These are phyloP conservation scores for Plenodomus biglobosus DNA, from an alignment of 2,329 filamentous ascomycete species.

Conservation along the genomic window DNA sequence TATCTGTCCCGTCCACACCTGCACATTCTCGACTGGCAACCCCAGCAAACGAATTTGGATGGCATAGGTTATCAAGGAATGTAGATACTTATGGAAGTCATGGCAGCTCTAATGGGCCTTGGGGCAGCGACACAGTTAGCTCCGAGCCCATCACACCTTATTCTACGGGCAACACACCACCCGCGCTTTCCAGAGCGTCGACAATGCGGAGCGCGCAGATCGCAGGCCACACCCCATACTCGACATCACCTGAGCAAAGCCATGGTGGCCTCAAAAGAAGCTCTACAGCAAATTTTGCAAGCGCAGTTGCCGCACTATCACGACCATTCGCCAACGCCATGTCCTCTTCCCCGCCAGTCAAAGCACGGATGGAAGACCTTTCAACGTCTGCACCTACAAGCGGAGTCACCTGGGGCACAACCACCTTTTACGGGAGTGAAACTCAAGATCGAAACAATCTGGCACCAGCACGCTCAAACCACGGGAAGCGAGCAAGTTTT, in stretches of 20 bases:
- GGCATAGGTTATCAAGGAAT: conserved; percentile 32
- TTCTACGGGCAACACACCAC: conserved; percentile 57
- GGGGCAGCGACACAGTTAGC: conserved; percentile 45
- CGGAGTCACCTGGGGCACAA: conserved; percentile 52
- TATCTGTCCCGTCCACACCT: conserved; percentile 38
- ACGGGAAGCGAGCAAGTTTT: conserved; percentile 45
- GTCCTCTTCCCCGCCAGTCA: conserved; percentile 44
- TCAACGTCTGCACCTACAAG: conserved; percentile 47
- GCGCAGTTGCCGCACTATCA: conserved; percentile 44
- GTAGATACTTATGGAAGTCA: conserved; percentile 51
- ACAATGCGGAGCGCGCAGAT: conserved; percentile 40
- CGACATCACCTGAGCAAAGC: conserved; percentile 47
- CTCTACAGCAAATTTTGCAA: conserved; percentile 44
- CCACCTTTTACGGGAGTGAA: conserved; percentile 44
- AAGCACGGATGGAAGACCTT: conserved; percentile 42
- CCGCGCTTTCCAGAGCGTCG: conserved; percentile 46
- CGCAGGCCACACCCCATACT: conserved; percentile 45
- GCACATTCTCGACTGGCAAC: conserved; percentile 36
- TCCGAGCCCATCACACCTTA: conserved; percentile 54
- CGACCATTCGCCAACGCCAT: conserved; percentile 44
- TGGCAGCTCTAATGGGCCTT: conserved; percentile 55
- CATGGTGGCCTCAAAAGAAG: conserved; percentile 35
- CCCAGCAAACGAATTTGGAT: conserved; percentile 35
- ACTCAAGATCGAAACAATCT: conserved; percentile 31
- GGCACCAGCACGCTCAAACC: conserved; percentile 35